phyloP scores from a whole-genome alignment of 495 filamentous ascomycete species.

The Penicillium soppii region DNA sequence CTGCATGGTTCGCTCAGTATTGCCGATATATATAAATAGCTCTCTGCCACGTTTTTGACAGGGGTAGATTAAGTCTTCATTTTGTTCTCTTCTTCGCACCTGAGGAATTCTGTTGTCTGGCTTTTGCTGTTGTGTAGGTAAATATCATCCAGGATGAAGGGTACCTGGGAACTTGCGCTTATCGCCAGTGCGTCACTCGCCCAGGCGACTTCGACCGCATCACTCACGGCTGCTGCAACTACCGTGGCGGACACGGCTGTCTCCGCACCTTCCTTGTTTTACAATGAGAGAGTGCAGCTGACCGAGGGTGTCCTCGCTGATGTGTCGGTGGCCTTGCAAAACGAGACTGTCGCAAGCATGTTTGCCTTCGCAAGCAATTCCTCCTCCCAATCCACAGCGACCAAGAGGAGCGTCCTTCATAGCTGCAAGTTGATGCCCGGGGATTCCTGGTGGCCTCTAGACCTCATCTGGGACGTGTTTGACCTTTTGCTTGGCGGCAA shows the following conservation, averaged over 20 bases:
- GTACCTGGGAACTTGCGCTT: neutral
- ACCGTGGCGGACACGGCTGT: slow-evolving; percentile 2
- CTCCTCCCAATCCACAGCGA: neutral
- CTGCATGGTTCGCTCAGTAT: neutral
- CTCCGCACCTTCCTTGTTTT: slow-evolving; percentile 19
- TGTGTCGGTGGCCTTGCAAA: slow-evolving; percentile 22
- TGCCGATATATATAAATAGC: neutral
- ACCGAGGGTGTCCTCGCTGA: slow-evolving; percentile 35
- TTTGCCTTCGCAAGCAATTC: slow-evolving; percentile 15
- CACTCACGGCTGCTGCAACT: slow-evolving; percentile 1
- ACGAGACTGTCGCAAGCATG: slow-evolving; percentile 9
- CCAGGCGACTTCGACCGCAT: slow-evolving; percentile 1
- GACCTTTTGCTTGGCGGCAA: slow-evolving; percentile 41
- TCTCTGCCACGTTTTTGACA: neutral
- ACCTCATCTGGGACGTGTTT: slow-evolving; percentile 35
- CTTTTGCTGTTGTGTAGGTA: neutral
- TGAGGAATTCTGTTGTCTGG: neutral
- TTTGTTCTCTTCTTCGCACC: neutral
- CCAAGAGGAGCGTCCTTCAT: neutral
- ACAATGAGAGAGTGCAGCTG: slow-evolving; percentile 36
- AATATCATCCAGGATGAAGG: slow-evolving; percentile 3
- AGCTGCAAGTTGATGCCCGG: slow-evolving; percentile 48
- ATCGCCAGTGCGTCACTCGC: slow-evolving; percentile 2
- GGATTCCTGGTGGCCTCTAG: slow-evolving; percentile 36
- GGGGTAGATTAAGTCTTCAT: neutral